Percentiles rank a stretch among this genome's conserved stretches.
Conservation (phyloP, 495 filamentous ascomycete species). For the Aspergillus diversus region DNA sequence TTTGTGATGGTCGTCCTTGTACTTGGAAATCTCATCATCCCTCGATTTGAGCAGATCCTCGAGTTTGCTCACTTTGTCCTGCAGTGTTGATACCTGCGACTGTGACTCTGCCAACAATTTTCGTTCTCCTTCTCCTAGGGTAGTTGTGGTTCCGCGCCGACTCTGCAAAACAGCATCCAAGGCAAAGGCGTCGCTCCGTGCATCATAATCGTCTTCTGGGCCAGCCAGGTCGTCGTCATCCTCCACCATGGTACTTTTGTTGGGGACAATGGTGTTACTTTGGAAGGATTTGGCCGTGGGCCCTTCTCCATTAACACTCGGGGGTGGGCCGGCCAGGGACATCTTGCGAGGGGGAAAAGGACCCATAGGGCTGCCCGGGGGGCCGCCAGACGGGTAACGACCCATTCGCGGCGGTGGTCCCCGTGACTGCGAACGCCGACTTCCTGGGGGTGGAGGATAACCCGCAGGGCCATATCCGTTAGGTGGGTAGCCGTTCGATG, state of each 20-base stretch:
- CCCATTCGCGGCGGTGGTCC: slow-evolving; percentile 42
- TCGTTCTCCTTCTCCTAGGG: slow-evolving; percentile 64
- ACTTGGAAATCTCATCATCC: slow-evolving; percentile 57
- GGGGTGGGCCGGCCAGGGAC: slow-evolving; percentile 52
- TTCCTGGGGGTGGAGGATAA: slow-evolving; percentile 39
- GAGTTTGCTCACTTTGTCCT: slow-evolving; percentile 72
- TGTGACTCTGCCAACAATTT: slow-evolving; percentile 77
- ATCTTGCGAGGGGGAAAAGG: slow-evolving; percentile 47
- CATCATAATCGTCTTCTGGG: slow-evolving; percentile 63
- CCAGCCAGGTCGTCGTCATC: slow-evolving; percentile 79
- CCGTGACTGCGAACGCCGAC: slow-evolving; percentile 46
- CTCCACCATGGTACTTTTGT: slow-evolving; percentile 97
- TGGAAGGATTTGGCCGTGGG: slow-evolving; percentile 90
- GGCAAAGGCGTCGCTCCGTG: slow-evolving; percentile 67
- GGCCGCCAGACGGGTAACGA: slow-evolving; percentile 45
- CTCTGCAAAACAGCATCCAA: slow-evolving; percentile 58
- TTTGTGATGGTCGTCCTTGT: slow-evolving; percentile 48
- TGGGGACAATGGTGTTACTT: slow-evolving; percentile 93
- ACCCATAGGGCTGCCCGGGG: slow-evolving; percentile 40
- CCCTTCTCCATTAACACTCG: slow-evolving; percentile 44
- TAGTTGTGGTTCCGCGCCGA: slow-evolving; percentile 57
- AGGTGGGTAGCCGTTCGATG: slow-evolving; percentile 54
- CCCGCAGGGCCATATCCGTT: slow-evolving; percentile 38
- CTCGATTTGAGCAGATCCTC: slow-evolving; percentile 62
- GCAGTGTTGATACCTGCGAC: slow-evolving; percentile 71